Conservation (phyloP, 768 basidiomycete genomes). For the Pisolithus tinctorius region DNA sequence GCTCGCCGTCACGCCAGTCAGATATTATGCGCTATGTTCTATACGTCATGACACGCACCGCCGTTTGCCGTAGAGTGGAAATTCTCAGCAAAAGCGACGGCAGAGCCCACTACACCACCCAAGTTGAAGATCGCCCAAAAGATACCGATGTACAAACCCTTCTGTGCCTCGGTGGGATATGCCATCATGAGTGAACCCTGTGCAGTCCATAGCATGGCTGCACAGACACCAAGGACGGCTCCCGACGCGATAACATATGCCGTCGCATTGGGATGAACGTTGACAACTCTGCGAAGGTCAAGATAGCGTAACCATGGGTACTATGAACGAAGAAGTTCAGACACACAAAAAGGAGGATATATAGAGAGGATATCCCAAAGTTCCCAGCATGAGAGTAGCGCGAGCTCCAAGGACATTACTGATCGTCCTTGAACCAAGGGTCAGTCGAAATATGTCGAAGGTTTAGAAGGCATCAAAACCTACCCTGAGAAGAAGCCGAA, state of each 20-base stretch:
- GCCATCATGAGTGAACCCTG: conserved; percentile 51
- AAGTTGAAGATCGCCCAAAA: conserved; percentile 75
- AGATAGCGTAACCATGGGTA: background rate
- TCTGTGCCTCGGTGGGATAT: conserved; percentile 51
- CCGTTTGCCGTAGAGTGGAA: conserved; percentile 48
- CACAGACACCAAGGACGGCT: conserved; percentile 43
- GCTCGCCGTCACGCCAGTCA: background rate
- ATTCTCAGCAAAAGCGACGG: conserved; percentile 69
- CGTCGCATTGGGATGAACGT: conserved; percentile 32
- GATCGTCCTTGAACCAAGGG: conserved; percentile 44
- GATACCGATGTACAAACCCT: conserved; percentile 43
- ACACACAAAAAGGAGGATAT: conserved; percentile 17
- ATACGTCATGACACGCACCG: background rate
- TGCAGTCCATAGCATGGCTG: conserved; percentile 48
- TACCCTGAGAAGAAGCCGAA: conserved; percentile 68
- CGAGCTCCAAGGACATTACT: conserved; percentile 63
- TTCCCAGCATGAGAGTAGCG: conserved; percentile 43
- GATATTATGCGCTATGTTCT: background rate
- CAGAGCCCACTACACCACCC: conserved; percentile 71
- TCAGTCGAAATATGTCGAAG: background rate
- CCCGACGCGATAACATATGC: conserved; percentile 43
- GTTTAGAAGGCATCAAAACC: conserved; percentile 7
- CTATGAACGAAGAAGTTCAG: background rate
- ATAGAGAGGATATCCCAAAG: conserved; percentile 46
- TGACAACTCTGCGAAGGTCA: conserved; percentile 36